These are phyloP conservation scores for Syncephalastrum sp. DNA, from an alignment of 371 early-diverging fungal species.

Conservation along the genomic window DNA sequence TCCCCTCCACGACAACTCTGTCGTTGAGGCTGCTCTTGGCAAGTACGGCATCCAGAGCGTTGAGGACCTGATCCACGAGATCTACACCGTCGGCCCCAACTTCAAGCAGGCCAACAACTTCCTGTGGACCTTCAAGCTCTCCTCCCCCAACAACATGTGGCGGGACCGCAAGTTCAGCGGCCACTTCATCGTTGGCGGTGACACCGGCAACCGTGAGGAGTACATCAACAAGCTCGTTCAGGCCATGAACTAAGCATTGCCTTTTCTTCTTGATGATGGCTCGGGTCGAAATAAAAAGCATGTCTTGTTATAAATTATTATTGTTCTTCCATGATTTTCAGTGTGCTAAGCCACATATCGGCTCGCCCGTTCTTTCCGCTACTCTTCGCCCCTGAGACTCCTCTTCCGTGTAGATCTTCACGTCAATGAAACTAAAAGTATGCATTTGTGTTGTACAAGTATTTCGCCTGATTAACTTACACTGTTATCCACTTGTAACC, in stretches of 20 bases:
- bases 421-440: too few species aligned
- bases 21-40: conserved; percentile 95
- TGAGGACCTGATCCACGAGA: conserved; percentile 99
- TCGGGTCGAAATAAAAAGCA: too few species aligned
- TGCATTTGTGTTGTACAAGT: too few species aligned
- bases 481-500: too few species aligned
- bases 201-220: conserved; percentile 93
- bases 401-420: too few species aligned
- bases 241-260: conserved; percentile 72
- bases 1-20: conserved; percentile 95
- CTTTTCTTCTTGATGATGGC: too few species aligned
- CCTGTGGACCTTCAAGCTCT: conserved; percentile 99
- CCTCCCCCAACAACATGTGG: conserved; percentile 98
- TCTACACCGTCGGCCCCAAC: conserved; percentile 98
- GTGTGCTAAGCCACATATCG: too few species aligned
- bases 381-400: too few species aligned
- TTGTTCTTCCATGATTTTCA: too few species aligned
- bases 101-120: conserved; percentile 91
- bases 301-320: too few species aligned
- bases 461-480: too few species aligned
- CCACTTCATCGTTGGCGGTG: conserved; percentile 99
- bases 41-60: conserved; percentile 96
- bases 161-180: conserved; percentile 86
- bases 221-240: conserved; percentile 94
- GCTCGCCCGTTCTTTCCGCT: too few species aligned